A percentile compares a stretch with the other conserved stretches of the same genome.
phyloP scores from a whole-genome alignment of 495 filamentous ascomycete genomes.

The Opeltia flavorubescens region DNA sequence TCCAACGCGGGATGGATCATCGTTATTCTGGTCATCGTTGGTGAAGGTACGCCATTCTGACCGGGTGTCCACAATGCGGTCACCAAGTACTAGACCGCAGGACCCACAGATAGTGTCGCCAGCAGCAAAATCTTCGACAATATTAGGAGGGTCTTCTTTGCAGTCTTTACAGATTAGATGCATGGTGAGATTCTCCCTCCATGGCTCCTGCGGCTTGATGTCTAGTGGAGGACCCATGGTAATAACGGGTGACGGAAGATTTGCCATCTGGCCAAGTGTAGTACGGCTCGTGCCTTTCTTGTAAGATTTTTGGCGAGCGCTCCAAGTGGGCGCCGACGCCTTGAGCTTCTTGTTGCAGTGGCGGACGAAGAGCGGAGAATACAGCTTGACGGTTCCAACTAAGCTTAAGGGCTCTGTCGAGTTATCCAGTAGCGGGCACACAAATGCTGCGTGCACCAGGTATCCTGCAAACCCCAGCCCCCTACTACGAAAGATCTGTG shows the following conservation, averaged over 20 bases:
- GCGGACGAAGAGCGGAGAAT: conserved; percentile 50
- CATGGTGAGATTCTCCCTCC: conserved; percentile 70
- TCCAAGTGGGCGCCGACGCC: conserved; percentile 24
- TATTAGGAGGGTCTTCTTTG: conserved; percentile 75
- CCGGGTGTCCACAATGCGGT: conserved; percentile 83
- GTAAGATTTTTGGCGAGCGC: conserved; percentile 27
- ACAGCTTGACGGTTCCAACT: conserved; percentile 37
- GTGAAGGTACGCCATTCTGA: conserved; percentile 98
- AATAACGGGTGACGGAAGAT: conserved; percentile 9
- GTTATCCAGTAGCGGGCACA: background rate
- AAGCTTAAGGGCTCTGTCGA: background rate
- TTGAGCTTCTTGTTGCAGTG: conserved; percentile 34
- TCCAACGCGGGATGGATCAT: conserved; percentile 95
- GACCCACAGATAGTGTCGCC: conserved; percentile 87
- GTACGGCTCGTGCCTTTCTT: conserved; percentile 3
- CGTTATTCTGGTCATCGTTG: conserved; percentile 86
- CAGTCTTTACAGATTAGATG: conserved; percentile 78
- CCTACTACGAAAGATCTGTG: too few species aligned
- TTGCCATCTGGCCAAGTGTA: conserved; percentile 8
- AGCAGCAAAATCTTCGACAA: conserved; percentile 81
- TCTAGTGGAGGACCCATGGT: background rate
- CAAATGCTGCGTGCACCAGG: background rate
- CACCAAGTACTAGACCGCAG: conserved; percentile 82
- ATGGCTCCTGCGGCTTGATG: conserved; percentile 27
- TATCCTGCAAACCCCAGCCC: too few species aligned